Percentiles rank a stretch among this genome's conserved stretches.
phyloP scores from a whole-genome alignment of 1,284 basidiomycete species.

The Moniliophthora roreri region DNA sequence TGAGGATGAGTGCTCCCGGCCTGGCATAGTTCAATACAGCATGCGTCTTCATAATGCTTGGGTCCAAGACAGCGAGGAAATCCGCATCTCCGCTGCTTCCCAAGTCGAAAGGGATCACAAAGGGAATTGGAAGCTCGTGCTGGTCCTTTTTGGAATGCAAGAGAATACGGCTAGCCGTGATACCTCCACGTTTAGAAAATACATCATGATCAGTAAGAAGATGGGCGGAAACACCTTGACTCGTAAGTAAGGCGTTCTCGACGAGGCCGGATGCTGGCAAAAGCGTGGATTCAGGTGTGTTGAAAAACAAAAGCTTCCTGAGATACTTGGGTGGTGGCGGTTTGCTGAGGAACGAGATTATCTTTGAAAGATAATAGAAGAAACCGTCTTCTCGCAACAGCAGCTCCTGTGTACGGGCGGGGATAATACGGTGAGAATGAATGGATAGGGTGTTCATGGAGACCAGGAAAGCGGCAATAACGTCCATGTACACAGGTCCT shows the following conservation, averaged over 20 bases:
- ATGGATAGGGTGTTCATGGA: slow-evolving; percentile 42
- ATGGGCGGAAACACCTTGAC: slow-evolving; percentile 50
- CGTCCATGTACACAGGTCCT: slow-evolving; percentile 71
- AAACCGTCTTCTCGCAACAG: slow-evolving; percentile 46
- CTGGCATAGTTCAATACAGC: slow-evolving; percentile 59
- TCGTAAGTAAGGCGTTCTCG: slow-evolving; percentile 57
- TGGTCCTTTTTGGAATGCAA: slow-evolving; percentile 46
- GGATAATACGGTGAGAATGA: slow-evolving; percentile 58
- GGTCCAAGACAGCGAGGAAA: slow-evolving; percentile 73
- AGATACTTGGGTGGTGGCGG: slow-evolving; percentile 26
- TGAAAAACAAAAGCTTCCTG: slow-evolving; percentile 66
- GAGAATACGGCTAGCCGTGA: slow-evolving; percentile 60
- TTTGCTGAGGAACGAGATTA: slow-evolving; percentile 23
- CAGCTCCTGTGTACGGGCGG: slow-evolving; percentile 53
- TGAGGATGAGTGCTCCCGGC: slow-evolving; percentile 54
- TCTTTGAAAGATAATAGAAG: slow-evolving; percentile 40
- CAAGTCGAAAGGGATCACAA: slow-evolving; percentile 51
- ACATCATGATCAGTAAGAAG: slow-evolving; percentile 66
- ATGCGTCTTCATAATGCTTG: slow-evolving; percentile 66
- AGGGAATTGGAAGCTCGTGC: slow-evolving; percentile 46
- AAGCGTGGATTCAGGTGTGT: slow-evolving; percentile 53
- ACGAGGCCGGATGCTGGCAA: slow-evolving; percentile 54
- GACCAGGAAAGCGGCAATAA: slow-evolving; percentile 61
- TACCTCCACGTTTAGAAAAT: slow-evolving; percentile 68
- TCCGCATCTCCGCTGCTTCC: slow-evolving; percentile 50